phyloP scores from a whole-genome alignment of 2,329 filamentous ascomycete species.

The Daldinia sp. region DNA sequence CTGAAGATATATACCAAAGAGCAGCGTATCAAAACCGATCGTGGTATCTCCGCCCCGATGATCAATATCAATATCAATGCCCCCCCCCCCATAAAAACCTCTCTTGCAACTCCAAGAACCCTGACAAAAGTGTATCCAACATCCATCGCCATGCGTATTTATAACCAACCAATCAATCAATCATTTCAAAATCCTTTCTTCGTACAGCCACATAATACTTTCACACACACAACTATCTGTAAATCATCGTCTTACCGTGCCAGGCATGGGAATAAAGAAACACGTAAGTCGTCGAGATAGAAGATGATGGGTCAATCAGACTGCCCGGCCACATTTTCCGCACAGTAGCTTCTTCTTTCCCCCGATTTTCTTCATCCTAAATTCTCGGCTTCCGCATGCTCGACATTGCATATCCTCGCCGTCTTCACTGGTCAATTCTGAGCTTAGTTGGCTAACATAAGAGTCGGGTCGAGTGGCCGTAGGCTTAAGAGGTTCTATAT shows the following conservation, averaged over 20 bases:
- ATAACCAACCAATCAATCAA: not conserved
- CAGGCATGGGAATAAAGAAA: not conserved
- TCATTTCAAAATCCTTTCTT: slow-evolving; percentile 1
- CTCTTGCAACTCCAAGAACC: slow-evolving; percentile 1
- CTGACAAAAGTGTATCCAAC: not conserved
- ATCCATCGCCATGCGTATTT: slow-evolving; percentile 6
- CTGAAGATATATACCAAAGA: slow-evolving; percentile 8
- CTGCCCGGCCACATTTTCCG: slow-evolving; percentile 62
- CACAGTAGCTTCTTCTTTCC: slow-evolving; percentile 71
- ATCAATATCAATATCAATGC: slow-evolving; percentile 21
- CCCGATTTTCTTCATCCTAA: slow-evolving; percentile 69
- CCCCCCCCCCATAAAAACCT: slow-evolving; percentile 3
- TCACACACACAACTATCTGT: not conserved
- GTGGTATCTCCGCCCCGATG: slow-evolving; percentile 26
- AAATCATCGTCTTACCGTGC: not conserved
- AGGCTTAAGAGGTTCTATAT: slow-evolving; percentile 35
- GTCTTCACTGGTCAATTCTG: slow-evolving; percentile 64
- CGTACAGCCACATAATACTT: not conserved
- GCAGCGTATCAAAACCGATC: slow-evolving; percentile 10
- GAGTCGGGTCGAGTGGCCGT: slow-evolving; percentile 53
- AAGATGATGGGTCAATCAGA: slow-evolving; percentile 16
- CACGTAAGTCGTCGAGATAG: not conserved
- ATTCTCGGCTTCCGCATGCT: slow-evolving; percentile 71
- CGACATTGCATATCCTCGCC: slow-evolving; percentile 65
- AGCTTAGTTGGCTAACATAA: slow-evolving; percentile 68